phyloP scores from a whole-genome alignment of 192 early-diverging fungal species.

The Thoreauomyces humboldtii region DNA sequence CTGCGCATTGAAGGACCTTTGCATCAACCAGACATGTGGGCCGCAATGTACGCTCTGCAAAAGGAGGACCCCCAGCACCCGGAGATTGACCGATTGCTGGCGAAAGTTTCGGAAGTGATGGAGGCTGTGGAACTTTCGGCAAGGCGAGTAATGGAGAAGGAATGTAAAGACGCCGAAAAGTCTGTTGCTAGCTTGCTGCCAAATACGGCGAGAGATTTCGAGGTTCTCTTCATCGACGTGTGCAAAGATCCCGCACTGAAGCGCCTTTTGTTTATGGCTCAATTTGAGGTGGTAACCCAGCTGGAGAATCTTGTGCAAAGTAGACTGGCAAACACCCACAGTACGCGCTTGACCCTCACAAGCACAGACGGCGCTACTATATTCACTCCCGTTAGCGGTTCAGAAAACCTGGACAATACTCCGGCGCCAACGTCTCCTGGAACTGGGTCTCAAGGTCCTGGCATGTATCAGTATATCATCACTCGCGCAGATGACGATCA shows the following conservation, averaged over 20 bases:
- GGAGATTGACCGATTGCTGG: background rate
- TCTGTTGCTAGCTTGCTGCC: slow-evolving; percentile 16
- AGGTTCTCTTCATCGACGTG: slow-evolving; percentile 25
- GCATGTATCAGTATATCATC: background rate
- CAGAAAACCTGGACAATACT: slow-evolving; percentile 2
- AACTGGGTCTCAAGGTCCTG: background rate
- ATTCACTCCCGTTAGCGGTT: background rate
- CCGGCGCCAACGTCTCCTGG: too few species aligned
- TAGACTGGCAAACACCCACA: background rate
- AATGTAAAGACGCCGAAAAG: background rate
- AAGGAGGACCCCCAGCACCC: background rate
- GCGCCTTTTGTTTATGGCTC: slow-evolving; percentile 30
- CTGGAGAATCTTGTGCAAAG: background rate
- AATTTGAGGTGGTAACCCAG: background rate
- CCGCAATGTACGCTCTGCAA: background rate
- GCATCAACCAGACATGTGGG: background rate
- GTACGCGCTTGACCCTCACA: background rate
- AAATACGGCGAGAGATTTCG: slow-evolving; percentile 23
- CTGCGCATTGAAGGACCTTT: background rate
- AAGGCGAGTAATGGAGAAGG: background rate
- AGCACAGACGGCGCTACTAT: background rate
- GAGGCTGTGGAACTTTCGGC: background rate
- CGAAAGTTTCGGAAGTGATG: background rate
- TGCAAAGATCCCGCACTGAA: slow-evolving; percentile 25
- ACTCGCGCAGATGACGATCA: background rate